These are phyloP conservation scores for Leptographium flavum DNA, from an alignment of 2,329 filamentous ascomycete genomes.

Conservation along the genomic window DNA sequence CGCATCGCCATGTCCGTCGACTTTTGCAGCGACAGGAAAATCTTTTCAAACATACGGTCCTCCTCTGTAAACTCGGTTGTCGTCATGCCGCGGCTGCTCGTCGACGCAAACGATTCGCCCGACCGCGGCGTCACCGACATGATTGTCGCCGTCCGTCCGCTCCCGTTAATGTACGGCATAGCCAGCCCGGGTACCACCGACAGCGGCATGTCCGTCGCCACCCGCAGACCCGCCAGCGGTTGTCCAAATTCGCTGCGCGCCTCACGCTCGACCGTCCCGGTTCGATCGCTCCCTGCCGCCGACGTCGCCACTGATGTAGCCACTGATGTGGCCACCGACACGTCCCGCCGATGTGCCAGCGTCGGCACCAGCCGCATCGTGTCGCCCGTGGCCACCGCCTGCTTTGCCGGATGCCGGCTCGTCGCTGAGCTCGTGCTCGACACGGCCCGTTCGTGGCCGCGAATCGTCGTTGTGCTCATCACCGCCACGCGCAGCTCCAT, in stretches of 20 bases:
- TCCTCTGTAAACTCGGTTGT: constrained; percentile 57
- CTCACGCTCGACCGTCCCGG: constrained; percentile 22
- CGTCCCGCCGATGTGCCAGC: constrained; percentile 20
- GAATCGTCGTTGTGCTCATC: constrained; percentile 1
- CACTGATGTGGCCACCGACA: no score
- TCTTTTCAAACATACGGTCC: constrained; percentile 66
- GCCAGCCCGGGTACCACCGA: constrained; percentile 9
- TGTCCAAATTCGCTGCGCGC: constrained; percentile 24
- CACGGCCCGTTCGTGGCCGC: constrained; percentile 11
- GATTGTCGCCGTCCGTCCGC: constrained; percentile 34
- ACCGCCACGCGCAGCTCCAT: constrained; percentile 47
- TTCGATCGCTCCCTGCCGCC: constrained; percentile 37
- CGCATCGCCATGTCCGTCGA: constrained; percentile 62
- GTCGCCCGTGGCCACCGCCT: constrained; percentile 19
- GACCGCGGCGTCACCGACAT: constrained; percentile 62
- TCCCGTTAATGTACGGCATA: constrained; percentile 33
- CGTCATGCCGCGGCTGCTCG: constrained; percentile 31
- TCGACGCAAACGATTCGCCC: constrained; percentile 61
- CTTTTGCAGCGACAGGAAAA: constrained; percentile 61
- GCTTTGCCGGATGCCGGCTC: constrained; percentile 11
- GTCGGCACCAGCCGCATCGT: constrained; percentile 27
- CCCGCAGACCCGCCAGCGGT: constrained; percentile 38
- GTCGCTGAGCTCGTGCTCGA: constrained; percentile 4
- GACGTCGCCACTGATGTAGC: no score
- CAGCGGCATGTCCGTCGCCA: constrained; percentile 38